Percentiles rank a stretch among this genome's conserved stretches.
Conservation (phyloP, 2,329 filamentous ascomycete genomes). For the Botrytis deweyae region DNA sequence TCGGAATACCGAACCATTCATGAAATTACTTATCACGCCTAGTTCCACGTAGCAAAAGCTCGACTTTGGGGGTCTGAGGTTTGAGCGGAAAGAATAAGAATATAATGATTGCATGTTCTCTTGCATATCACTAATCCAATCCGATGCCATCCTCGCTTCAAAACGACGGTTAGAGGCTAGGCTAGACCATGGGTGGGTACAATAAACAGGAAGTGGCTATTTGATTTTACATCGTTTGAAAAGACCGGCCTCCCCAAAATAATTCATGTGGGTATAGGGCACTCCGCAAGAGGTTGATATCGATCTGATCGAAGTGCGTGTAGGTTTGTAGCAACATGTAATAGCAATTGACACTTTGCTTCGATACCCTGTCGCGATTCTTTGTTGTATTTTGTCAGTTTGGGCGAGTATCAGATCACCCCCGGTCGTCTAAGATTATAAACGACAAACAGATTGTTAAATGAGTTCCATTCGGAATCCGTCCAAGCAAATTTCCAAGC, state of each 20-base stretch:
- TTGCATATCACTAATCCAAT: not conserved
- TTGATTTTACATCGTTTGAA: not conserved
- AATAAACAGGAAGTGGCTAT: not conserved
- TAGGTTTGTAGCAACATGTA: not conserved
- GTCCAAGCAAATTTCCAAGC: not conserved
- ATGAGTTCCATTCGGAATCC: not conserved
- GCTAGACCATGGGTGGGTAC: not conserved
- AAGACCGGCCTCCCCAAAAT: not conserved
- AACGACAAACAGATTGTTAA: not conserved
- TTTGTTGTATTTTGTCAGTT: not conserved
- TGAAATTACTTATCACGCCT: not conserved
- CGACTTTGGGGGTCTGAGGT: not conserved
- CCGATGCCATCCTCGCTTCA: not conserved
- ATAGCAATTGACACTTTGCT: not conserved
- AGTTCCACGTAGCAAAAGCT: not conserved
- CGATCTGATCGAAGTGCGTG: not conserved
- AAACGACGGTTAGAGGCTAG: not conserved
- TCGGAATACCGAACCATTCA: not conserved
- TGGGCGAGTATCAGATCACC: not conserved
- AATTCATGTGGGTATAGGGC: not conserved
- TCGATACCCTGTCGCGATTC: not conserved
- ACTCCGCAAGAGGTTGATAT: not conserved
- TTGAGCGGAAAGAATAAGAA: not conserved
- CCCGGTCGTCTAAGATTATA: not conserved
- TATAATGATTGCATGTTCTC: not conserved